A percentile compares a stretch with the other conserved stretches of the same genome.
Evolutionary conservation across 2,329 filamentous ascomycete species (phyloP).

Genomic region (Xylariaceae sp.): DNA sequence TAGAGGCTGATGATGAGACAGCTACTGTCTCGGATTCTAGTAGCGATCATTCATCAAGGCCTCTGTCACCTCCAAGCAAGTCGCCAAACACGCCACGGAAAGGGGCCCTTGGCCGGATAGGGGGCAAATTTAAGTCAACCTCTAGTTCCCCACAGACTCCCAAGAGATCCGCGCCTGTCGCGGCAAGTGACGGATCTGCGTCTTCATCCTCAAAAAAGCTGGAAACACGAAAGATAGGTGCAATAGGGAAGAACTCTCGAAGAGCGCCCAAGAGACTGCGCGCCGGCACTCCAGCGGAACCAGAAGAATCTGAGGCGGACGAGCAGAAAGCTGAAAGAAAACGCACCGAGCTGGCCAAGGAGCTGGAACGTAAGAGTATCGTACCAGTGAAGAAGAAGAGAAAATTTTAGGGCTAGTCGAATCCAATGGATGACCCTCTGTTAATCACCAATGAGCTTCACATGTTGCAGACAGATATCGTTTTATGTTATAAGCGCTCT

Average conservation of each 20-base stretch:
- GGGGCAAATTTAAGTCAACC: conserved; percentile 29
- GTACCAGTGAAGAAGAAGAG: conserved; percentile 62
- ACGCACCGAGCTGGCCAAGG: conserved; percentile 56
- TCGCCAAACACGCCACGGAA: conserved; percentile 21
- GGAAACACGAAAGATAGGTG: conserved; percentile 31
- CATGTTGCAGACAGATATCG: too few relatives aligned
- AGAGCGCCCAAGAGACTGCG: conserved; percentile 27
- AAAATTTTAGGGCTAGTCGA: conserved; percentile 54
- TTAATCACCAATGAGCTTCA: too few relatives aligned
- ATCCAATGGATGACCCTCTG: not conserved
- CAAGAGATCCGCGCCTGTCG: not conserved
- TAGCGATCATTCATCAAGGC: conserved; percentile 9
- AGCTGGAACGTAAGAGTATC: conserved; percentile 56
- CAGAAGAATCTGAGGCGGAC: conserved; percentile 37
- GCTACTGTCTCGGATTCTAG: conserved; percentile 30
- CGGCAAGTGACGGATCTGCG: conserved; percentile 7
- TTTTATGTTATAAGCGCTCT: too few relatives aligned
- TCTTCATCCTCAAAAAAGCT: conserved; percentile 29
- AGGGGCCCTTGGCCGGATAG: conserved; percentile 33
- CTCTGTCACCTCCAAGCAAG: conserved; percentile 4
- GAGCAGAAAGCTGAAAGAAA: conserved; percentile 53
- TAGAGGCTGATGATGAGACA: conserved; percentile 32
- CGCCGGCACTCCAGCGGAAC: conserved; percentile 18
- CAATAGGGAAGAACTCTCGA: conserved; percentile 32
- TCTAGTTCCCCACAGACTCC: conserved; percentile 12